Evolutionary conservation across 176 grass and related monocot genomes (phyloP).

Genomic region (Puya raimondii): DNA sequence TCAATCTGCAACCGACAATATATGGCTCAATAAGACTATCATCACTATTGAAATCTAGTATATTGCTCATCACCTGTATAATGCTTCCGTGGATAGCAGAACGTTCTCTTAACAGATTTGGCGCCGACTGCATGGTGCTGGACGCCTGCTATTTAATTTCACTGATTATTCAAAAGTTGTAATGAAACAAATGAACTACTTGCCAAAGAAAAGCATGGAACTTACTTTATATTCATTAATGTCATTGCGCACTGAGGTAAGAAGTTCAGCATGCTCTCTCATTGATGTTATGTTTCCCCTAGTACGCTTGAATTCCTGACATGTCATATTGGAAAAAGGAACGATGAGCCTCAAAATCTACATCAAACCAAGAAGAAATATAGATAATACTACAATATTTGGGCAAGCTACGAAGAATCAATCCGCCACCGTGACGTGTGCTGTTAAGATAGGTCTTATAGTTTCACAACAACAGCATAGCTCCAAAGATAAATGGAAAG

Average conservation of each 20-base stretch:
- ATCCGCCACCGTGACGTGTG: too few species aligned
- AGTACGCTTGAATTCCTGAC: slow-evolving; percentile 36
- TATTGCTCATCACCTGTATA: slow-evolving; percentile 19
- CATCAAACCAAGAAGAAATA: not conserved
- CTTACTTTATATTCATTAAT: slow-evolving; percentile 47
- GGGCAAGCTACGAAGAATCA: too few species aligned
- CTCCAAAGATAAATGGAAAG: too few species aligned
- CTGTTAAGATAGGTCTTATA: too few species aligned
- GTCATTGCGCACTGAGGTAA: slow-evolving; percentile 39
- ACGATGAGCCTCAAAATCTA: not conserved
- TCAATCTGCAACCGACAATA: slow-evolving; percentile 22
- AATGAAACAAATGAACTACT: not conserved
- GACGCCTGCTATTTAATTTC: slow-evolving; percentile 9
- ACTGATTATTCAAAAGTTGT: not conserved
- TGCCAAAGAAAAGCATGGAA: not conserved
- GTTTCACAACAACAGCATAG: too few species aligned
- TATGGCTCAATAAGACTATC: not conserved
- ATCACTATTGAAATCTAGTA: not conserved
- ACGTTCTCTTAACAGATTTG: slow-evolving; percentile 39
- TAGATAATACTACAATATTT: not conserved
- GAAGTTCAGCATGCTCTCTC: slow-evolving; percentile 43
- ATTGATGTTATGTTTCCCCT: slow-evolving; percentile 30
- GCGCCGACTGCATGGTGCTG: slow-evolving; percentile 16
- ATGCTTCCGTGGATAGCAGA: slow-evolving; percentile 43
- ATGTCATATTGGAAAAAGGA: not conserved